Evolutionary conservation across 805 yeast genomes (phyloP).

Genomic region (Lipomyces yamadae): DNA sequence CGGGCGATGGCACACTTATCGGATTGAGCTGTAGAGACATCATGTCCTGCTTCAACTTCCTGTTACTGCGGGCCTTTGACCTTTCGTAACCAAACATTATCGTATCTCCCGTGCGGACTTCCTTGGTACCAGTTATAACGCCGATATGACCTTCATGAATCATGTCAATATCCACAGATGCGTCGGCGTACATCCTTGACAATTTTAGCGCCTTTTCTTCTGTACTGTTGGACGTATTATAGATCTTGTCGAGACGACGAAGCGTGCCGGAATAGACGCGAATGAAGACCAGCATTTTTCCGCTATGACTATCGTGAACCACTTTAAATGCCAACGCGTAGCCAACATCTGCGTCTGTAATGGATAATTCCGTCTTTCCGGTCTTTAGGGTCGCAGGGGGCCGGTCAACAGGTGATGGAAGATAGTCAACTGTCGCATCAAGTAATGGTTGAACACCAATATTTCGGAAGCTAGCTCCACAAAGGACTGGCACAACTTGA

Average conservation of each 20-base stretch:
- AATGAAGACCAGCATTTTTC: conserved; percentile 83
- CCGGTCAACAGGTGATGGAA: conserved; percentile 81
- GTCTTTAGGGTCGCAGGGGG: conserved; percentile 44
- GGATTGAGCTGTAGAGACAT: conserved; percentile 58
- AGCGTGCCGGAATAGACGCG: conserved; percentile 86
- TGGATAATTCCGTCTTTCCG: background rate
- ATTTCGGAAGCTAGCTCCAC: conserved; percentile 91
- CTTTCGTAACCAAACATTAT: conserved; percentile 56
- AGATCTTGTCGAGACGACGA: conserved; percentile 62
- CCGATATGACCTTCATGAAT: conserved; percentile 86
- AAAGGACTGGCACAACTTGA: conserved; percentile 74
- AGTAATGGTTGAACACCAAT: conserved; percentile 94
- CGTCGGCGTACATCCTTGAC: conserved; percentile 85
- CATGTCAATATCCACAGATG: conserved; percentile 68
- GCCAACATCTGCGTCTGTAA: conserved; percentile 12
- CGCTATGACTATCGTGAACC: conserved; percentile 71
- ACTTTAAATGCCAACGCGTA: conserved; percentile 92
- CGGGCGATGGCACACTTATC: conserved; percentile 87
- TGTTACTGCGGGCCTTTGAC: conserved; percentile 44
- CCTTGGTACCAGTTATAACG: conserved; percentile 74
- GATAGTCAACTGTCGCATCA: conserved; percentile 76
- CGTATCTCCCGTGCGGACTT: conserved; percentile 89
- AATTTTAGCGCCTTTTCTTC: conserved; percentile 70
- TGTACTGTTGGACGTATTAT: conserved; percentile 72
- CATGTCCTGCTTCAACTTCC: conserved; percentile 2